These are phyloP conservation scores for Dactylonectria estremocensis DNA, from an alignment of 2,329 filamentous ascomycete species.

Conservation along the genomic window DNA sequence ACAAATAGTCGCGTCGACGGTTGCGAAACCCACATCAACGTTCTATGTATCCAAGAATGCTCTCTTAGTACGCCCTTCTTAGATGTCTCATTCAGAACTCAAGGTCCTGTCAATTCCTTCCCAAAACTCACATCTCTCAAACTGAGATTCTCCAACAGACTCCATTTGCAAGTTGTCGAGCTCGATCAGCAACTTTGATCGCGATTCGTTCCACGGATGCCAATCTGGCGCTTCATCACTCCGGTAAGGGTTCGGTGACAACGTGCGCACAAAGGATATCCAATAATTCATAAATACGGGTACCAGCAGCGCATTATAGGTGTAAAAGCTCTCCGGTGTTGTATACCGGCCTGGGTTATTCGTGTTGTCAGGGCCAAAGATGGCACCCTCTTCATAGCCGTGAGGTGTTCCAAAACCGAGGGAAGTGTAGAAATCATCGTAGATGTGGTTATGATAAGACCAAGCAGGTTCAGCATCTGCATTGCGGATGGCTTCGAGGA, in stretches of 20 bases:
- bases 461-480: constrained; percentile 46
- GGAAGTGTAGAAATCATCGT: constrained; percentile 51
- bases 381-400: constrained; percentile 59
- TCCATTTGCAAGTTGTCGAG: constrained; percentile 56
- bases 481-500: constrained; percentile 29
- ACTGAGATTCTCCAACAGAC: constrained; percentile 38
- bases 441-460: constrained; percentile 63
- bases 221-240: constrained; percentile 52
- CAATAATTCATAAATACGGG: constrained; percentile 61
- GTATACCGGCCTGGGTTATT: constrained; percentile 8
- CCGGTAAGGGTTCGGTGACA: constrained; percentile 55
- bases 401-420: constrained; percentile 60
- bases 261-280: constrained; percentile 58
- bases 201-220: constrained; percentile 51
- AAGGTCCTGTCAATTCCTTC: constrained; percentile 45
- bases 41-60: too few species aligned
- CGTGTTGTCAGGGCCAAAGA: constrained; percentile 57
- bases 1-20: too few species aligned
- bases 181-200: constrained; percentile 55
- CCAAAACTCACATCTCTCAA: constrained; percentile 59
- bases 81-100: not conserved
- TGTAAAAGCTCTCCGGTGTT: constrained; percentile 54
- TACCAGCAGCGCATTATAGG: constrained; percentile 58
- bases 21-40: too few species aligned
- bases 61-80: not conserved